Percentiles rank a stretch among this genome's conserved stretches.
Conservation (phyloP, 2,329 filamentous ascomycete genomes). For the Sporothrix brasiliensis region DNA sequence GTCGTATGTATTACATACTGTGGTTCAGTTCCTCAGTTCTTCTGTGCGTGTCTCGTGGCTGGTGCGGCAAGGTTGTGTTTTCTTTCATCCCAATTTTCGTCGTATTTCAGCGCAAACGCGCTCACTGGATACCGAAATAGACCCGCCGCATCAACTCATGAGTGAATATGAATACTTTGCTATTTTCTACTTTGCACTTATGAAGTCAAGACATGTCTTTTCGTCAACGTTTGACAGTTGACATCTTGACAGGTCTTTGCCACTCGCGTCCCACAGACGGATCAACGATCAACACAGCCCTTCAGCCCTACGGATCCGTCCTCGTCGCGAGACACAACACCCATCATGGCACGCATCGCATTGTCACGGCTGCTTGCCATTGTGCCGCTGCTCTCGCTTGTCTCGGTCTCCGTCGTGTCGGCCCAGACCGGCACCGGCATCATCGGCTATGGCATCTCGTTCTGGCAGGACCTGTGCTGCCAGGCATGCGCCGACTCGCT, state of each 20-base stretch:
- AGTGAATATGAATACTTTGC: background rate
- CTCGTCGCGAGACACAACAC: background rate
- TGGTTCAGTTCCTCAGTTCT: too few relatives aligned
- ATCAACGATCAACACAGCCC: background rate
- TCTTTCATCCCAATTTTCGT: background rate
- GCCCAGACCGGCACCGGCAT: conserved; percentile 11
- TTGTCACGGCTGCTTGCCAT: background rate
- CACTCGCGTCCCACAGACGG: background rate
- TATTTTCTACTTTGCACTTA: background rate
- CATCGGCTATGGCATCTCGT: conserved; percentile 13
- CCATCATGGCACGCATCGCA: background rate
- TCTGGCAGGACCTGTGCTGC: conserved; percentile 18
- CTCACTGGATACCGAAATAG: background rate
- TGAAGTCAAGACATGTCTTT: background rate
- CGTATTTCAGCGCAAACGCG: background rate
- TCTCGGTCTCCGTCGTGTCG: background rate
- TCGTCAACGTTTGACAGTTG: background rate
- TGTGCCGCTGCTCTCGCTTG: background rate
- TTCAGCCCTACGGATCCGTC: background rate
- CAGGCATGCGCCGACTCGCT: conserved; percentile 22
- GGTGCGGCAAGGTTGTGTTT: too few relatives aligned
- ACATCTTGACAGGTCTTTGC: background rate
- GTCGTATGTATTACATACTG: background rate
- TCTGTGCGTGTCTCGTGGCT: too few relatives aligned
- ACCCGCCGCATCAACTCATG: too few relatives aligned